Evolutionary conservation across 2,329 filamentous ascomycete species (phyloP), one percentile per base, ranked within the genome.

Genomic region (Moelleriella libera): DNA sequence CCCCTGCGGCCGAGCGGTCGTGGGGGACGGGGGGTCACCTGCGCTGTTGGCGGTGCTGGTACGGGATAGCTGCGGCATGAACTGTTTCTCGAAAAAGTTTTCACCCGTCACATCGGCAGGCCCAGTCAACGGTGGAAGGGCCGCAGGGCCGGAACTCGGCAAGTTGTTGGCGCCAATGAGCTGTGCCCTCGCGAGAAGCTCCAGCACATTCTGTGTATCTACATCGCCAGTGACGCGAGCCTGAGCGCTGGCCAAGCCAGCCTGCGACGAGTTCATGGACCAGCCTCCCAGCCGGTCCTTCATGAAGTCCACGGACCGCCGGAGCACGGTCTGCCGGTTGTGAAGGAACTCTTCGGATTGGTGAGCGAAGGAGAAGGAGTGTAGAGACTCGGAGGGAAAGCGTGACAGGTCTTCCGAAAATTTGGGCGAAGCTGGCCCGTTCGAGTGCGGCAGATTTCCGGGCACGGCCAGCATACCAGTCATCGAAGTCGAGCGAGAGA

Each of bases 301-400:
- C 85, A 98, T 94, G 60, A 97, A 96, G 63, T 97, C 92, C 60
- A 96, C 83, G 7, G 89, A 94, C 50, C 90, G 78, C 67, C 94
- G 95, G 58, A 98, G 64, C 34, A 95, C 84, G 70, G 88, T 94
- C 63, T 97, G 89, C 47, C 92, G 83, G 62, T 80, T 95, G 62
- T 95, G 86, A 48, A 97, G 74, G 52, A 88, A 81, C 52, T 97
- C 90, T 59, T 95, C 89, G 3, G 89, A 90, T 65, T 95, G 89
- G 56, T 94, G 87, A 41, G 92, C 88, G 64, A 98, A 98, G 10
- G 90, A 97, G 68, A 98, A 98, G 2, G 92, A 98, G 65, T 98
- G 92, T 44, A 98, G 71, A 5, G 92, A 98, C 62, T 98, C 92
- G 56, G 87, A 88, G 1, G 92, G 90, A 61, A 98, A 98, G 45